phyloP scores from a whole-genome alignment of 2,329 filamentous ascomycete species.

The Hortaea werneckii region DNA sequence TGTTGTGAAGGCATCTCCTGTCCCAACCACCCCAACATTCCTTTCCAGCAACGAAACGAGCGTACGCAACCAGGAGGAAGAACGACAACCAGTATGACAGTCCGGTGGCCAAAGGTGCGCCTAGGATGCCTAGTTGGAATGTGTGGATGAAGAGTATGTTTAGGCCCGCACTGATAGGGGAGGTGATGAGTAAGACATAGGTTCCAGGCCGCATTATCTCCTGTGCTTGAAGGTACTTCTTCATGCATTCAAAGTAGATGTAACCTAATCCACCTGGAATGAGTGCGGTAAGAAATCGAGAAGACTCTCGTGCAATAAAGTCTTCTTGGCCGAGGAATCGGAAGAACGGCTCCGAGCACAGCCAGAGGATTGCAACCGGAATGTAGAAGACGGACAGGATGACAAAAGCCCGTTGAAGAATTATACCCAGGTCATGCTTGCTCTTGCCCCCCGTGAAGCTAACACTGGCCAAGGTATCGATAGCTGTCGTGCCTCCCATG shows the following conservation, averaged over 20 bases:
- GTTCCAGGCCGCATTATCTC: constrained; percentile 56
- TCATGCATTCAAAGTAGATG: constrained; percentile 74
- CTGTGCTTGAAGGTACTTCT: constrained; percentile 50
- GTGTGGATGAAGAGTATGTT: constrained; percentile 64
- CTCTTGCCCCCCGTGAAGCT: constrained; percentile 73
- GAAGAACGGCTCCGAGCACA: constrained; percentile 65
- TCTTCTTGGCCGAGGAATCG: constrained; percentile 65
- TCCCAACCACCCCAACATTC: constrained; percentile 74
- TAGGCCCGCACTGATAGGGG: constrained; percentile 47
- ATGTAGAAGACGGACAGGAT: constrained; percentile 64
- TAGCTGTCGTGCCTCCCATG: constrained; percentile 72
- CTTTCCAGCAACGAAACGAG: constrained; percentile 57
- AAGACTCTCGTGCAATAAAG: constrained; percentile 63
- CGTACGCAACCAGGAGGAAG: constrained; percentile 61
- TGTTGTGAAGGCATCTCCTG: constrained; percentile 53
- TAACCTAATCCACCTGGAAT: constrained; percentile 78
- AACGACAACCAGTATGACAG: constrained; percentile 83
- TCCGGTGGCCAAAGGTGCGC: constrained; percentile 71
- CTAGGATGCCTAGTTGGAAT: constrained; percentile 60
- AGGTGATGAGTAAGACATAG: constrained; percentile 51
- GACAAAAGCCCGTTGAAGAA: constrained; percentile 66
- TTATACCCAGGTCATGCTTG: constrained; percentile 65
- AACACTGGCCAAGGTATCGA: constrained; percentile 75
- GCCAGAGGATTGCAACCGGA: constrained; percentile 64
- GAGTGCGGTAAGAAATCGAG: constrained; percentile 60